Percentiles rank a stretch among this genome's conserved stretches.
phyloP scores from a whole-genome alignment of 129 eudicot genomes.

The Flaveria sonorensis region DNA sequence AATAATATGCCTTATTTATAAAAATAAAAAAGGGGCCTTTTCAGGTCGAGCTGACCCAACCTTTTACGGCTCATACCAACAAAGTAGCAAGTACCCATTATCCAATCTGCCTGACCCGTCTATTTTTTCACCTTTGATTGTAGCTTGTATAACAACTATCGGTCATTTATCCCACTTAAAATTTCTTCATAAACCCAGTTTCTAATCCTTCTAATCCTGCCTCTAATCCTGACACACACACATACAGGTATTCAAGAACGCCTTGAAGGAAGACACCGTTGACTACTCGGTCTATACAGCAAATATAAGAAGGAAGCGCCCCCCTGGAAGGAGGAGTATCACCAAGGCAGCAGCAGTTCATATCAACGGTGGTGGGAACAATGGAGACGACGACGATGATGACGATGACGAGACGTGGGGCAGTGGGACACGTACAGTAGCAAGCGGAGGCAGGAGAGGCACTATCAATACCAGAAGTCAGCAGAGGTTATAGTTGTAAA shows the following conservation, averaged over 20 bases:
- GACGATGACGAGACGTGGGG: slow-evolving; percentile 62
- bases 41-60: neutral
- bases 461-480: slow-evolving; percentile 50
- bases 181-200: neutral
- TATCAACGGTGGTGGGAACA: slow-evolving; percentile 36
- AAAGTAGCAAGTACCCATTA: neutral
- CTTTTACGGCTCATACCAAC: neutral
- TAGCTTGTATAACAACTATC: slow-evolving; percentile 6
- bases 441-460: slow-evolving; percentile 45
- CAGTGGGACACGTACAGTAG: slow-evolving; percentile 38
- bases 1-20: neutral
- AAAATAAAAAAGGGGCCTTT: neutral
- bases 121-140: neutral
- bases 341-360: slow-evolving; percentile 46
- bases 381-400: slow-evolving; percentile 46
- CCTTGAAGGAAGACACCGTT: slow-evolving; percentile 84
- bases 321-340: slow-evolving; percentile 60
- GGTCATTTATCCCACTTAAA: neutral
- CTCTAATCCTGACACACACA: neutral
- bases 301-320: slow-evolving; percentile 82
- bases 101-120: neutral
- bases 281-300: slow-evolving; percentile 89
- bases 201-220: slow-evolving; percentile 4
- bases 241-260: slow-evolving; percentile 81
- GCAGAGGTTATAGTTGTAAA: slow-evolving; percentile 66